A percentile compares a stretch with the other conserved stretches of the same genome.
Evolutionary conservation across 2,329 filamentous ascomycete species (phyloP).

Genomic region (Periglandula ipomoeae): DNA sequence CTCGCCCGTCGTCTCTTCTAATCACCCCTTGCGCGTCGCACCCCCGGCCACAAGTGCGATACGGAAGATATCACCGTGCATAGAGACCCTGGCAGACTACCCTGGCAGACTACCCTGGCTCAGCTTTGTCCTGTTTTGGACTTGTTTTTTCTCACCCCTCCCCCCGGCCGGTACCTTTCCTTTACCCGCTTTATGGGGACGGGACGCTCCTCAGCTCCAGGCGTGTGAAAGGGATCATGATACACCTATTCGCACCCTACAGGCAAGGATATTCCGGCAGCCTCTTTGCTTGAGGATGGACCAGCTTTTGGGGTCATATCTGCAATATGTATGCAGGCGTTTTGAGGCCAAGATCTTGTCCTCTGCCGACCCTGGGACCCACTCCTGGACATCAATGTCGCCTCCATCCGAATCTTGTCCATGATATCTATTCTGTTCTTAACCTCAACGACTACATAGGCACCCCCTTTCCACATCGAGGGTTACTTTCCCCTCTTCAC

Average conservation of each 20-base stretch:
- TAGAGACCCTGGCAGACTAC: background rate
- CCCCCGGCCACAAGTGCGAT: background rate
- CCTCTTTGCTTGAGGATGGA: conserved; percentile 5
- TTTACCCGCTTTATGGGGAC: conserved; percentile 8
- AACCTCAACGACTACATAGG: conserved; percentile 5
- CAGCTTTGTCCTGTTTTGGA: conserved; percentile 1
- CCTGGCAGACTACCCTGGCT: background rate
- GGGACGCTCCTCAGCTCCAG: conserved; percentile 4
- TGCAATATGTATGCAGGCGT: background rate
- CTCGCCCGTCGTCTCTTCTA: background rate
- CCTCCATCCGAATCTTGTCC: conserved; percentile 2
- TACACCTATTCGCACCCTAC: background rate
- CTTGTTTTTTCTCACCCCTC: conserved; percentile 3
- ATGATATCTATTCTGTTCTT: conserved; percentile 1
- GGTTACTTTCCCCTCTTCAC: conserved; percentile 1
- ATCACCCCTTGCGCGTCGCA: background rate
- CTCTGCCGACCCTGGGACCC: conserved; percentile 5
- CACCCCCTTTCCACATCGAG: conserved; percentile 4
- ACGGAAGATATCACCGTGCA: background rate
- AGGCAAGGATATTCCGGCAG: conserved; percentile 3
- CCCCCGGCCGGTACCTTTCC: conserved; percentile 1
- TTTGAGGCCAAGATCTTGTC: conserved; percentile 9
- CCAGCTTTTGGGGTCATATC: conserved; percentile 6
- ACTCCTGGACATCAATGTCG: conserved; percentile 1
- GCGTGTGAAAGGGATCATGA: background rate